Percentiles rank a stretch among this genome's conserved stretches.
phyloP scores from a whole-genome alignment of 1,139 yeast genomes.

The Lodderomyces jiufengensis region DNA sequence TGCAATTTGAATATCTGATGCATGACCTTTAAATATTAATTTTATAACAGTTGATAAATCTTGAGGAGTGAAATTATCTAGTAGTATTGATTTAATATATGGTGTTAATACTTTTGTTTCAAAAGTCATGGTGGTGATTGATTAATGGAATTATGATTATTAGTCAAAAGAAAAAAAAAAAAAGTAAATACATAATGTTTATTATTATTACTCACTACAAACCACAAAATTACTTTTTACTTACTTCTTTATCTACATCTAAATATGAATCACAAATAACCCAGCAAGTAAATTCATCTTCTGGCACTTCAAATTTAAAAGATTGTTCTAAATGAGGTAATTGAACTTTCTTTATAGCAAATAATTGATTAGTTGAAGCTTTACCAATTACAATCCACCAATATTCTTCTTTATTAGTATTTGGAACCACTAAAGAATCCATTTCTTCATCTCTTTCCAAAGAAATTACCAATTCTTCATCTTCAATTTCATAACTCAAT shows the following conservation, averaged over 20 bases:
- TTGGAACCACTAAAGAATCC: constrained; percentile 63
- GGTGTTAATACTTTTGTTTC: constrained; percentile 44
- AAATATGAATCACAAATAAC: constrained; percentile 87
- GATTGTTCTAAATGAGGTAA: constrained; percentile 52
- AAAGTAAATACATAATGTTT: too few species aligned
- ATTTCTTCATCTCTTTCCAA: constrained; percentile 73
- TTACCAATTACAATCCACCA: constrained; percentile 93
- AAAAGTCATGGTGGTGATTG: background rate
- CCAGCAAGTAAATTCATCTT: constrained; percentile 66
- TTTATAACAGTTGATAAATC: constrained; percentile 62
- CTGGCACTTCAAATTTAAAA: constrained; percentile 56
- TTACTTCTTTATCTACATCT: constrained; percentile 84
- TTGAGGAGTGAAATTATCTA: constrained; percentile 51
- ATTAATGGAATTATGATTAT: background rate
- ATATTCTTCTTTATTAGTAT: constrained; percentile 55
- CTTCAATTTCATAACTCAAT: constrained; percentile 47
- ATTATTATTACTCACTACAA: background rate
- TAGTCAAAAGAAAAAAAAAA: too few species aligned
- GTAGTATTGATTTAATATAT: constrained; percentile 53
- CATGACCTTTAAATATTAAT: constrained; percentile 54
- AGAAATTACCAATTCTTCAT: constrained; percentile 30
- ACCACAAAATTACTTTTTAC: constrained; percentile 9
- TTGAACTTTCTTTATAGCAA: constrained; percentile 68
- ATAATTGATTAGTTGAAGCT: constrained; percentile 52
- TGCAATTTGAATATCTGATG: constrained; percentile 69